A percentile compares a stretch with the other conserved stretches of the same genome.
phyloP scores from a whole-genome alignment of 768 basidiomycete genomes.

The Trametes punicea region DNA sequence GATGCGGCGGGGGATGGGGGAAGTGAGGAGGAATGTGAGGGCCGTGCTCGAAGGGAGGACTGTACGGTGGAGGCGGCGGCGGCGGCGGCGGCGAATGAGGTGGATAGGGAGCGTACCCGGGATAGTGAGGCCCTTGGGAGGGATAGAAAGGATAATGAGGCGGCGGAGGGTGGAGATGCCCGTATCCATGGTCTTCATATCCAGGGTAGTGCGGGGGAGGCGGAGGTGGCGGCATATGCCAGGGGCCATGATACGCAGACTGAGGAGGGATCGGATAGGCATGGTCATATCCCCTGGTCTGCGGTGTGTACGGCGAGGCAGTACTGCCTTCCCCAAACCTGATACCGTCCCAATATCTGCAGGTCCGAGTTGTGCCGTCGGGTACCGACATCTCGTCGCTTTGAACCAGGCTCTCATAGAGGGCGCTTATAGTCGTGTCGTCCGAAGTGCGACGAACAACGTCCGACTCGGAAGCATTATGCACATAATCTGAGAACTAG shows the following conservation, averaged over 20 bases:
- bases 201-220: background rate
- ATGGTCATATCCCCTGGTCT: background rate
- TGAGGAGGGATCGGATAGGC: background rate
- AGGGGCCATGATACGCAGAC: background rate
- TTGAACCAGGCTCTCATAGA: background rate
- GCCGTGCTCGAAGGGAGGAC: background rate
- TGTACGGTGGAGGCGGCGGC: slow-evolving; percentile 2
- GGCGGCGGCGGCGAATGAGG: background rate
- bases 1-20: slow-evolving; percentile 1
- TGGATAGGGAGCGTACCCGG: background rate
- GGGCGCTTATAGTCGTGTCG: background rate
- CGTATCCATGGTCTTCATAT: background rate
- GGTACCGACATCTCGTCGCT: too few species aligned
- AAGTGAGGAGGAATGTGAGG: background rate
- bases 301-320: background rate
- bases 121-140: background rate
- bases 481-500: slow-evolving; percentile 27
- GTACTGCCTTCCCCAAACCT: background rate
- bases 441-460: background rate
- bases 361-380: too few species aligned
- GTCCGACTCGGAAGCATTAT: slow-evolving; percentile 29
- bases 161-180: background rate
- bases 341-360: background rate
- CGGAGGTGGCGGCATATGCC: background rate
- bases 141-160: background rate